Evolutionary conservation across 208 protist genomes (phyloP), one percentile per base, ranked within the genome.

Genomic region (Wallacemonas rigidus): DNA sequence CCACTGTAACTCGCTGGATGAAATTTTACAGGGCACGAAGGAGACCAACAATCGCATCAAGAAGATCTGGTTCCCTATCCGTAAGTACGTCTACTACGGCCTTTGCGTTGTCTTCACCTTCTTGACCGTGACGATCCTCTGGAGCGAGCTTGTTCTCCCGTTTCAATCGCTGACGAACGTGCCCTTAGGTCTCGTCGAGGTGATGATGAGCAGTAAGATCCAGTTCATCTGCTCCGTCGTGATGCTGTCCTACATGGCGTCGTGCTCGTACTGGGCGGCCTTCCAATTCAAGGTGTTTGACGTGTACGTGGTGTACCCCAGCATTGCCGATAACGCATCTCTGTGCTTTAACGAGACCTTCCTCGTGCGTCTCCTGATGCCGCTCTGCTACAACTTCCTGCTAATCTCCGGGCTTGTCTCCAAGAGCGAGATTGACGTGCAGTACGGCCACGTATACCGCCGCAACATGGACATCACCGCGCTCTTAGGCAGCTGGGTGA

Each of bases 281-380:
- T 90, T 97, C 57, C 91, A 94, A 75, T 87, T 97, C 47, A 95
- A 95, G 77, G 79, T 97, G 35, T 96, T 96, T 68, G 89, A 96
- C 72, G 77, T 95, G 35, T 95, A 96, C 73, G 82, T 93, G 36
- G 81, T 96, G n/a, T 88, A 95, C 70, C 91, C 94, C 8, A 75
- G 82, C 71, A 93, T 95, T 60, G 88, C 90, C 54, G 89, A 96
- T 64, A 93, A 94, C 69, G 85, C 91, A 50, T 95, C 90, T 26
- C 69, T 97, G 38, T 97, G 92, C 79, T 97, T 97, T 79, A 92
- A 90, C 73, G 82, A 89, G 56, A 90, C 80, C 3, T 97, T 97
- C 76, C 75, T 97, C 35, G 75, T 91, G 45, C 91, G 94, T 67
- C 79, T 97, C 63, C 82, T 97, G 64, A 96, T 97, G 88, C 94